A percentile compares a stretch with the other conserved stretches of the same genome.
These are phyloP conservation scores for Alternaria rosae DNA, from an alignment of 2,329 filamentous ascomycete species.

Conservation along the genomic window DNA sequence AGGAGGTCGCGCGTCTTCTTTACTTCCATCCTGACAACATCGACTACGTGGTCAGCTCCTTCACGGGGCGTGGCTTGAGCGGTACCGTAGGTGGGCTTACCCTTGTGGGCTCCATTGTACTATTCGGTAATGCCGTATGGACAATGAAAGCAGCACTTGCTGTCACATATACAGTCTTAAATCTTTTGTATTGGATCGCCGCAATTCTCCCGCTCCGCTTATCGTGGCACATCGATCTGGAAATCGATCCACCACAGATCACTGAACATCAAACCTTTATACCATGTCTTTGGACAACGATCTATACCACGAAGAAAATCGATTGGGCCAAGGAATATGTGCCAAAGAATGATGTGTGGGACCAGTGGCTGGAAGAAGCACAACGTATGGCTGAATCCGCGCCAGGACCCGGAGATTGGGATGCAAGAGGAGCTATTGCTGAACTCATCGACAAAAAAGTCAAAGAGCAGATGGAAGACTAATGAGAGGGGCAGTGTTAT, in stretches of 20 bases:
- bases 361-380: background rate
- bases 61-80: background rate
- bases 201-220: background rate
- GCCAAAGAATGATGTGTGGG: background rate
- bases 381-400: background rate
- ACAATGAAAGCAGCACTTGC: constrained; percentile 6
- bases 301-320: background rate
- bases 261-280: background rate
- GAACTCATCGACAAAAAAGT: too few species aligned
- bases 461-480: too few species aligned
- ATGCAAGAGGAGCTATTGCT: background rate
- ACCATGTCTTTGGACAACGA: background rate
- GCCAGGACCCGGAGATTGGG: background rate
- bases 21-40: background rate
- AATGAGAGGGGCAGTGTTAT: too few species aligned
- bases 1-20: background rate
- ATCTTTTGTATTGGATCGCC: background rate
- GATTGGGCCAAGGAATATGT: background rate
- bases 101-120: background rate
- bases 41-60: background rate
- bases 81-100: background rate
- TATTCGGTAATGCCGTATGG: constrained; percentile 2
- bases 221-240: background rate
- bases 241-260: background rate
- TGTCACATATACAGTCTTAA: background rate